phyloP scores from a whole-genome alignment of 179 eudicot species.

The Carnegiea gigantea region DNA sequence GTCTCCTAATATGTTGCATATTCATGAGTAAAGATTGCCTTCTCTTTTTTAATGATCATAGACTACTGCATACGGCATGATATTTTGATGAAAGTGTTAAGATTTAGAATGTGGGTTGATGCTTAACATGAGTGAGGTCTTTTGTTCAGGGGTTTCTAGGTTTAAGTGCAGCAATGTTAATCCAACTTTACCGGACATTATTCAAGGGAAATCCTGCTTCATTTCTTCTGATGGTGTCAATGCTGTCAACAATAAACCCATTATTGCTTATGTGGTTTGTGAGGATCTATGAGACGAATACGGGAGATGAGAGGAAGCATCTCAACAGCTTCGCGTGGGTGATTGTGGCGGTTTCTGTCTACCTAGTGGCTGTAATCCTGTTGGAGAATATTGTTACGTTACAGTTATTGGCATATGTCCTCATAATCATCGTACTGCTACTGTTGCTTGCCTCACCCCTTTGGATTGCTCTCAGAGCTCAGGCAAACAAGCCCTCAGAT shows the following conservation, averaged over 20 bases:
- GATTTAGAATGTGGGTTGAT: neutral
- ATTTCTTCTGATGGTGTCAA: constrained; percentile 67
- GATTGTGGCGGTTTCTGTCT: constrained; percentile 49
- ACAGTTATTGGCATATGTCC: constrained; percentile 38
- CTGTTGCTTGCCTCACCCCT: constrained; percentile 59
- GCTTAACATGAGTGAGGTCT: constrained; percentile 1
- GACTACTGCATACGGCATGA: neutral
- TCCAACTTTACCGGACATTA: constrained; percentile 64
- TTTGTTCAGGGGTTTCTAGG: constrained; percentile 73
- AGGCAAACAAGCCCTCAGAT: constrained; percentile 21
- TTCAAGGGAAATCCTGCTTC: constrained; percentile 51
- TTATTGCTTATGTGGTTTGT: constrained; percentile 70
- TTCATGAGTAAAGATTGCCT: too few species aligned
- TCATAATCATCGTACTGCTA: constrained; percentile 41
- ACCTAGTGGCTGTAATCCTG: constrained; percentile 57
- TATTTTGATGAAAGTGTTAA: neutral
- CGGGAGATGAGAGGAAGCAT: constrained; percentile 47
- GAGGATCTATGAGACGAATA: constrained; percentile 34
- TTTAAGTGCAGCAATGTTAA: constrained; percentile 73
- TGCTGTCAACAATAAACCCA: constrained; percentile 55
- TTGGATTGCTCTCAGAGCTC: constrained; percentile 45
- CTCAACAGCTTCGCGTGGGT: constrained; percentile 55
- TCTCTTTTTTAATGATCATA: neutral
- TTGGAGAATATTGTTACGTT: constrained; percentile 48
- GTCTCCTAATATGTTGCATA: too few species aligned